A percentile compares a stretch with the other conserved stretches of the same genome.
Evolutionary conservation across 176 grass and related monocot genomes (phyloP).

Genomic region (Triticum turgidum): DNA sequence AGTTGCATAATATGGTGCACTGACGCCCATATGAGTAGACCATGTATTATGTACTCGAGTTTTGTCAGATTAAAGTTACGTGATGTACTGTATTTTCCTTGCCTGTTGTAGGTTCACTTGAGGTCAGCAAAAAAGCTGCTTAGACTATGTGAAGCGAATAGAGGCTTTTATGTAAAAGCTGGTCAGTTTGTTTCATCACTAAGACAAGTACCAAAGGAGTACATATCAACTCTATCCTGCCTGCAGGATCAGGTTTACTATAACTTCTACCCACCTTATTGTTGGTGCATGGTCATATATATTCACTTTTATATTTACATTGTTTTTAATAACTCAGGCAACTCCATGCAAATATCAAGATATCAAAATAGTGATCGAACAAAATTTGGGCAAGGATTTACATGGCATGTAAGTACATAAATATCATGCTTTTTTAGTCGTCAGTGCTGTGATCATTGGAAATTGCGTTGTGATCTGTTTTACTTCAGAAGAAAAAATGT

Average conservation of each 20-base stretch:
- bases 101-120: slow-evolving; percentile 62
- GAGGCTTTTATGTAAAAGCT: slow-evolving; percentile 98
- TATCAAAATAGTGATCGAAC: slow-evolving; percentile 72
- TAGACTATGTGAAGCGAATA: slow-evolving; percentile 73
- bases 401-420: slow-evolving; percentile 65
- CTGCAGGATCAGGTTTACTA: slow-evolving; percentile 83
- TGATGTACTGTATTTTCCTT: neutral
- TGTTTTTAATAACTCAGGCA: slow-evolving; percentile 53
- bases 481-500: neutral
- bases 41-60: neutral
- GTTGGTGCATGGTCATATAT: neutral
- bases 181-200: slow-evolving; percentile 91
- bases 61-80: neutral
- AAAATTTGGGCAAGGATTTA: slow-evolving; percentile 68
- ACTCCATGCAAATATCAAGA: slow-evolving; percentile 70
- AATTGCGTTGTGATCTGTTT: neutral
- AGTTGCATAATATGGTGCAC: neutral
- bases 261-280: neutral
- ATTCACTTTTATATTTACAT: slow-evolving; percentile 29
- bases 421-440: neutral
- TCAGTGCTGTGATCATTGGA: neutral
- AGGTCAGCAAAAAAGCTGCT: slow-evolving; percentile 78
- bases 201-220: slow-evolving; percentile 89
- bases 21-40: neutral
- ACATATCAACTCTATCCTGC: slow-evolving; percentile 75